Evolutionary conservation across 768 basidiomycete genomes (phyloP).

Genomic region (Leccinum incarnatum): DNA sequence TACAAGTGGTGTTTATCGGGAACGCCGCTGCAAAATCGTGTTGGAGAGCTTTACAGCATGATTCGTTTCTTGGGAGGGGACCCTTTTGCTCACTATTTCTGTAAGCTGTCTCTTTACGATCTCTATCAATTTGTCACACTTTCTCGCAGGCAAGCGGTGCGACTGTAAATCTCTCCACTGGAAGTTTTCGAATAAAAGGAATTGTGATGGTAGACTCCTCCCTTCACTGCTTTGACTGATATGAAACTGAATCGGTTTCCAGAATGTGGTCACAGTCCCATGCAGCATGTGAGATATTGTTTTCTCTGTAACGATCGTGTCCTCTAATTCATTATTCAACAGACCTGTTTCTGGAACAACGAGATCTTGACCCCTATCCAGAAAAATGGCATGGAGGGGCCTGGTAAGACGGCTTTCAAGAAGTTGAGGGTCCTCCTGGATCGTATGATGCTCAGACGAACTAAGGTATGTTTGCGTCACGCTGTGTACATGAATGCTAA

Average conservation of each 20-base stretch:
- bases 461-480: conserved; percentile 51
- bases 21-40: conserved; percentile 94
- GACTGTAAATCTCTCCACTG: conserved; percentile 95
- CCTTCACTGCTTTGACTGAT: not conserved
- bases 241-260: not conserved
- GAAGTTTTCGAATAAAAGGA: conserved; percentile 80
- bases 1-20: conserved; percentile 96
- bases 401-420: conserved; percentile 83
- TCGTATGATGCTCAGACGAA: conserved; percentile 92
- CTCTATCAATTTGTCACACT: not conserved
- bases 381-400: conserved; percentile 78
- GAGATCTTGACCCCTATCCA: conserved; percentile 97
- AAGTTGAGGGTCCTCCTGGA: conserved; percentile 88
- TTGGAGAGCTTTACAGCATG: conserved; percentile 97
- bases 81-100: conserved; percentile 90
- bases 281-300: conserved; percentile 62
- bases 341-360: conserved; percentile 97
- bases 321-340: conserved; percentile 6
- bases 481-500: not conserved
- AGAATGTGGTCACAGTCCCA: conserved; percentile 86
- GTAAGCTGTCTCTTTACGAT: conserved; percentile 39
- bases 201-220: conserved; percentile 66
- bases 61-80: conserved; percentile 91
- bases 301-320: not conserved
- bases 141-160: conserved; percentile 71